Evolutionary conservation across 257 asterid genomes (phyloP).

Genomic region (Gynochthodes officinalis): DNA sequence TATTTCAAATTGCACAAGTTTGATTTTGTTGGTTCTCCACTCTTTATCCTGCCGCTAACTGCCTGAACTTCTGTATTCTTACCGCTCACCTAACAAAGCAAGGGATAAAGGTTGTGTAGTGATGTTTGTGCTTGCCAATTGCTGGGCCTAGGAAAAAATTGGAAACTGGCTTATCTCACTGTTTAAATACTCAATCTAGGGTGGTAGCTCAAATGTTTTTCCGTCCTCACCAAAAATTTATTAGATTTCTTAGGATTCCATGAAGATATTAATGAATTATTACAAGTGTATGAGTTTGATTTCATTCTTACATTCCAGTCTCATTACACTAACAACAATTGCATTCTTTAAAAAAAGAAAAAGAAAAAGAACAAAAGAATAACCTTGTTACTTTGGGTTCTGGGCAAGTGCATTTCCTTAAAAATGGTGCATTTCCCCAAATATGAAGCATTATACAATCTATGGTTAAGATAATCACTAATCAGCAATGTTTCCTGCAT

Average conservation of each 20-base stretch:
- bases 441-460: neutral
- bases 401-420: neutral
- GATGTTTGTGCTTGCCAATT: neutral
- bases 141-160: neutral
- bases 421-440: neutral
- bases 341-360: no score
- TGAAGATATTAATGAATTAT: neutral
- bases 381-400: neutral
- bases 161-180: neutral
- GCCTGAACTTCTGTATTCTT: neutral
- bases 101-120: neutral
- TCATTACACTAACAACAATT: neutral
- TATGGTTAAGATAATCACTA: neutral
- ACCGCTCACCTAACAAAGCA: neutral
- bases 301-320: neutral
- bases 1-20: neutral
- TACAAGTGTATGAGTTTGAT: neutral
- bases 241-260: neutral
- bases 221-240: neutral
- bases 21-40: neutral
- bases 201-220: neutral
- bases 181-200: neutral
- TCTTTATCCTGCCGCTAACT: constrained; percentile 7
- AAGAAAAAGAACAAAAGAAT: no score
- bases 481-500: neutral